Conservation (phyloP, 345 rosid species). For the Gossypioides kirkii region DNA sequence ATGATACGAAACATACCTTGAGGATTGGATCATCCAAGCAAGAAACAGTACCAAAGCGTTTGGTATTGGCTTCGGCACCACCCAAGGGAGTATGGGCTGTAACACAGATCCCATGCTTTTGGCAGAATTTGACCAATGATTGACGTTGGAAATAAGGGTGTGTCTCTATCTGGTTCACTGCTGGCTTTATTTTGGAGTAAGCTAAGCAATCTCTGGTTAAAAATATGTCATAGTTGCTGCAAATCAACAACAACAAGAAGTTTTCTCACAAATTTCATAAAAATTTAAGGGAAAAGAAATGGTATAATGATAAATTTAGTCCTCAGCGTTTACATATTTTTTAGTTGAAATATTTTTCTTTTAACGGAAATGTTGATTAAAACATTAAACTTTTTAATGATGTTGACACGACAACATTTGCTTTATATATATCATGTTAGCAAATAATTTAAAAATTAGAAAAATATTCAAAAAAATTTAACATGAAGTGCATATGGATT, state of each 20-base stretch:
- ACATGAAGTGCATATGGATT: too few species aligned
- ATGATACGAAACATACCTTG: slow-evolving; percentile 35
- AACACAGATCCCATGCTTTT: slow-evolving; percentile 72
- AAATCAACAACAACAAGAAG: not conserved
- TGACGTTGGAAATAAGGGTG: slow-evolving; percentile 94
- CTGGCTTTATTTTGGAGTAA: slow-evolving; percentile 88
- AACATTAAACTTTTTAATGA: too few species aligned
- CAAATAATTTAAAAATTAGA: too few species aligned
- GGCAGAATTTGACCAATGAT: slow-evolving; percentile 83
- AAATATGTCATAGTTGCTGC: slow-evolving; percentile 87
- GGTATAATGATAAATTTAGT: too few species aligned
- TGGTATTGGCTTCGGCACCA: slow-evolving; percentile 67
- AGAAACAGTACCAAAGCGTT: slow-evolving; percentile 68
- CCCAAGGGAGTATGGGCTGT: slow-evolving; percentile 90
- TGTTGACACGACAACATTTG: too few species aligned
- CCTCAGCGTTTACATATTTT: too few species aligned
- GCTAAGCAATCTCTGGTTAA: slow-evolving; percentile 88
- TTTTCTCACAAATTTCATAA: not conserved
- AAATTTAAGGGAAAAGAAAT: too few species aligned
- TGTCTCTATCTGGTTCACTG: slow-evolving; percentile 92
- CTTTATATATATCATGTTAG: too few species aligned
- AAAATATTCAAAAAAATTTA: too few species aligned
- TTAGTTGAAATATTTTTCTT: too few species aligned
- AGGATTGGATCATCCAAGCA: slow-evolving; percentile 77
- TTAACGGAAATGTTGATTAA: too few species aligned